phyloP scores from a whole-genome alignment of 2,329 filamentous ascomycete genomes.

The Didymella lethalis region DNA sequence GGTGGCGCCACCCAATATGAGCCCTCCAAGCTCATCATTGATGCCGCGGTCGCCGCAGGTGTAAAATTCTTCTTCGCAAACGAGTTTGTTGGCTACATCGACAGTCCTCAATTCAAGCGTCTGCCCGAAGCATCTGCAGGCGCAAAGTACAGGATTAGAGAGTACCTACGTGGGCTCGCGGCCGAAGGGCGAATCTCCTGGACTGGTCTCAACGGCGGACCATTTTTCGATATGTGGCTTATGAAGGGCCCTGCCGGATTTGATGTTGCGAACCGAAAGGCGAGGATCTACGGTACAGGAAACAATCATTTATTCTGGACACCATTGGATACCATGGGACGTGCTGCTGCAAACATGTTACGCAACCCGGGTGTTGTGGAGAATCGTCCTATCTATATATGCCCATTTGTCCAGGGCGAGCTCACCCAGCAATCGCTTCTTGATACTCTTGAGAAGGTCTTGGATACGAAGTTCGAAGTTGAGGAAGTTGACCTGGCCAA shows the following conservation, averaged over 20 bases:
- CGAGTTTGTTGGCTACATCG: slow-evolving; percentile 44
- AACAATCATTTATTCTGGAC: slow-evolving; percentile 44
- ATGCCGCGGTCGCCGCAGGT: slow-evolving; percentile 44
- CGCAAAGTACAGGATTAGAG: slow-evolving; percentile 37
- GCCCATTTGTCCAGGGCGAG: slow-evolving; percentile 26
- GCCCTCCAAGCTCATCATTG: slow-evolving; percentile 54
- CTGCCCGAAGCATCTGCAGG: slow-evolving; percentile 40
- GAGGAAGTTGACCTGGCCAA: slow-evolving; percentile 39
- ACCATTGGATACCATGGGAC: slow-evolving; percentile 36
- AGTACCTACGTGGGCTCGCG: slow-evolving; percentile 37
- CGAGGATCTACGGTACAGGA: slow-evolving; percentile 48
- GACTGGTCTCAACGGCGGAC: slow-evolving; percentile 47
- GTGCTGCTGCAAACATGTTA: slow-evolving; percentile 43
- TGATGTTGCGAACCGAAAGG: slow-evolving; percentile 36
- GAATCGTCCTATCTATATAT: slow-evolving; percentile 44
- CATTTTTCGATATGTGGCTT: slow-evolving; percentile 52
- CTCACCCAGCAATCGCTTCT: slow-evolving; percentile 44
- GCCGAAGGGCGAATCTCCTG: slow-evolving; percentile 37
- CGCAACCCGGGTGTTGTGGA: slow-evolving; percentile 29
- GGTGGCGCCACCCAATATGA: slow-evolving; percentile 53
- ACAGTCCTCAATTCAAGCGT: slow-evolving; percentile 33
- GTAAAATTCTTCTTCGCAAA: slow-evolving; percentile 48
- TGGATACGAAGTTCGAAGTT: slow-evolving; percentile 33
- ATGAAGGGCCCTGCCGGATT: slow-evolving; percentile 50
- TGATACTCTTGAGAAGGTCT: slow-evolving; percentile 30